phyloP scores from a whole-genome alignment of 768 basidiomycete species.

The Gymnopilus dilepis region DNA sequence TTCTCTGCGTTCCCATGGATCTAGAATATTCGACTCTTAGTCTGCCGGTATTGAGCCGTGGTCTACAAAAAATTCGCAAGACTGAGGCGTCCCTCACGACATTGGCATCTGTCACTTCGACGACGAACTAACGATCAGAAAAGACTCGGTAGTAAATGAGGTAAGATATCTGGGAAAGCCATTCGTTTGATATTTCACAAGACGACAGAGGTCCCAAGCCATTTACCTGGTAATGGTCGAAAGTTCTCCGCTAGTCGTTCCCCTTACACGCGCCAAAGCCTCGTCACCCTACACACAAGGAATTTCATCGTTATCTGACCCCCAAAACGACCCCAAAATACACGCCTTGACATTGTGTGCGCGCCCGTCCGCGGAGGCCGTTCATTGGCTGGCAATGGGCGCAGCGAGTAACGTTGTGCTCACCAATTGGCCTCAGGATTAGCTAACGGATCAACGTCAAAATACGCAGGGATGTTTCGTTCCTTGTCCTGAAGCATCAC shows the following conservation, averaged over 20 bases:
- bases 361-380: background rate
- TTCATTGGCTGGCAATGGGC: background rate
- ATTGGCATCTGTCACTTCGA: slow-evolving; percentile 9
- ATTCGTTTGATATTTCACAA: slow-evolving; percentile 1
- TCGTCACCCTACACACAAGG: slow-evolving; percentile 1
- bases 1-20: background rate
- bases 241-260: background rate
- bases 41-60: background rate
- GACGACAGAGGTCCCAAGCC: background rate
- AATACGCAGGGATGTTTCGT: background rate
- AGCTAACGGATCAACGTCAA: background rate
- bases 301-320: background rate
- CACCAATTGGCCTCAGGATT: background rate
- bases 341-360: slow-evolving; percentile 2
- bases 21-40: background rate
- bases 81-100: background rate
- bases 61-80: background rate
- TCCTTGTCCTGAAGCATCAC: background rate
- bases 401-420: background rate
- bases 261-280: background rate
- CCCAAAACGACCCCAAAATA: background rate
- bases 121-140: background rate
- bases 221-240: background rate
- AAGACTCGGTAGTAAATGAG: slow-evolving; percentile 3
- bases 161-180: slow-evolving; percentile 3